These are phyloP conservation scores for Aspergillus piperis DNA, from an alignment of 2,329 filamentous ascomycete genomes.

Conservation along the genomic window DNA sequence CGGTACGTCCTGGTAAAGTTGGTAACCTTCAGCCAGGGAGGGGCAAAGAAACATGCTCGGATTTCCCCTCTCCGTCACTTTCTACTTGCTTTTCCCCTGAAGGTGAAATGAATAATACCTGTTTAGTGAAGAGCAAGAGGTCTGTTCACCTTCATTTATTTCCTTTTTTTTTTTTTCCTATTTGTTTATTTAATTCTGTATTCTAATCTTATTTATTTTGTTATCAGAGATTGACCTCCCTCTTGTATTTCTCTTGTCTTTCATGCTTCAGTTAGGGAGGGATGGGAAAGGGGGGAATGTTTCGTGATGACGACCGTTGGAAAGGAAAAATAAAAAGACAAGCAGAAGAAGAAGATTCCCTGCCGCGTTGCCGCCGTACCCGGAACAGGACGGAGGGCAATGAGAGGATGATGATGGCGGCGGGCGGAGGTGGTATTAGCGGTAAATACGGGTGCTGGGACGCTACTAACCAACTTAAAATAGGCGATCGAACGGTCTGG, in stretches of 20 bases:
- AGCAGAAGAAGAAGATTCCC: no score
- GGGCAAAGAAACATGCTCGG: background rate
- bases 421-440: conserved; percentile 16
- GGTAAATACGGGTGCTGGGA: conserved; percentile 18
- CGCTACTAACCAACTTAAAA: conserved; percentile 24
- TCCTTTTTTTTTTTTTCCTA: no score
- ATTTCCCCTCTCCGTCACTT: background rate
- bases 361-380: conserved; percentile 21
- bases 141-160: background rate
- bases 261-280: background rate
- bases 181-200: no score
- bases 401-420: conserved; percentile 13
- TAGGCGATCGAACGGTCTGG: conserved; percentile 31
- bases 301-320: conserved; percentile 1
- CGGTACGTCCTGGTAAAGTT: conserved; percentile 3
- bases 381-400: conserved; percentile 15
- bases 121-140: background rate
- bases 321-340: no score
- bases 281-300: background rate
- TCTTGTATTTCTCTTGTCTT: background rate
- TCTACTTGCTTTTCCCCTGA: background rate
- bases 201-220: no score
- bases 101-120: background rate
- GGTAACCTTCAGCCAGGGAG: conserved; percentile 1
- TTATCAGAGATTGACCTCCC: background rate